Evolutionary conservation across 2,329 filamentous ascomycete genomes (phyloP), one percentile per base, ranked within the genome.

Genomic region (Trichocomaceae sp.): DNA sequence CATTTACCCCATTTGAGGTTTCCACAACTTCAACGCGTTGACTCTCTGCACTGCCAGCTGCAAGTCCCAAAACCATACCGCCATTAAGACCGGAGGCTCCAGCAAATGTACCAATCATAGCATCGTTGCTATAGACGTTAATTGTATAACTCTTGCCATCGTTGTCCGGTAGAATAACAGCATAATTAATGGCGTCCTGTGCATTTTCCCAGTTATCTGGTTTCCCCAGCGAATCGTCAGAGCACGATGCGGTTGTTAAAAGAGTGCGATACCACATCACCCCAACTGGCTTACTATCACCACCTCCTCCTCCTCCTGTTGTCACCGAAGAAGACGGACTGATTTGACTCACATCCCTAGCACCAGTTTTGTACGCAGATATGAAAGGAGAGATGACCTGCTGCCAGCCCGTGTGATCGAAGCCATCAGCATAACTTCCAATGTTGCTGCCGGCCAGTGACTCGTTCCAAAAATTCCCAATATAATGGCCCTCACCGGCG

Each of bases 401-500:
- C 59, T 62, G 63, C 59, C 71, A 74, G 0, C 64, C 71, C 1
- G 55, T 68, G 53, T 74, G 72, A 47, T 69, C 61, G 42, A 67
- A 71, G 1, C 59, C 63, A 10, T 66, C 60, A 10, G 63, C 64
- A 29, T 71, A 69, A 1, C 52, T 58, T 2, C 59, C 58, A 17
- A 69, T 68, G 1, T 58, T 49, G 9, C 57, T 60, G 37, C 26
- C 20, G 8, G 57, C 57, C 46, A 71, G 63, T 0, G 65, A 61
- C 35, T 73, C 70, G 1, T 57, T 56, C 69, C 71, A 74, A 9
- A 68, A 53, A n/a, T 71, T 69, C 0, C 71, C 72, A 57, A 75
- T 68, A 51, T 75, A 74, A 56, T 73, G 71, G 10, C 61, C 61
- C 51, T 74, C 71, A 1, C 70, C 70, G 0, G 64, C 69, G 49